phyloP scores from a whole-genome alignment of 352 stramenopile genomes.

The Globisporangium spiculum region DNA sequence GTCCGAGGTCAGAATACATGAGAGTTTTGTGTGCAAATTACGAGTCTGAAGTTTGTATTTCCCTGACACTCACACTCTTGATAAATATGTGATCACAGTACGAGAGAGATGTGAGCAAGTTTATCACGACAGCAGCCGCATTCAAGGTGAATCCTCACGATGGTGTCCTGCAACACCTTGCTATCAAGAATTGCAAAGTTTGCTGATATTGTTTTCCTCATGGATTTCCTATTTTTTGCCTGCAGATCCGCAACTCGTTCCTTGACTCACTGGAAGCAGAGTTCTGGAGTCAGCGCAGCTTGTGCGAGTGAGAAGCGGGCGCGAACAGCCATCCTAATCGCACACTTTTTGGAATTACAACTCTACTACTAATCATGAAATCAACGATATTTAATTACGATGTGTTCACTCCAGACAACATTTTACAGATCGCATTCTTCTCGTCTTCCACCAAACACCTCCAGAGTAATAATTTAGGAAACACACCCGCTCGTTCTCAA shows the following conservation, averaged over 20 bases:
- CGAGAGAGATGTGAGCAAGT: constrained; percentile 31
- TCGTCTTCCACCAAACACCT: neutral
- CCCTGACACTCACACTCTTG: neutral
- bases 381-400: neutral
- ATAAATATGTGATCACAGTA: constrained; percentile 16
- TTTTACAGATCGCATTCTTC: neutral
- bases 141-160: constrained; percentile 30
- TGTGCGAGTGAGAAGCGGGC: constrained; percentile 20
- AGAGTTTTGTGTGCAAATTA: neutral
- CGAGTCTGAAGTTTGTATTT: neutral
- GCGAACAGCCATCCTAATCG: neutral
- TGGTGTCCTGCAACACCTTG: neutral
- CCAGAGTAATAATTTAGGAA: neutral
- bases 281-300: constrained; percentile 45
- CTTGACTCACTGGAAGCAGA: constrained; percentile 36
- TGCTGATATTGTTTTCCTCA: neutral
- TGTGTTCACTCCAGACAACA: neutral
- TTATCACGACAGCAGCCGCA: constrained; percentile 29
- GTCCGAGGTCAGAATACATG: neutral
- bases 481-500: neutral
- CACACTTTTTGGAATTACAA: neutral
- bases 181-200: neutral
- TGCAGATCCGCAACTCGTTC: constrained; percentile 39
- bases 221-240: neutral
- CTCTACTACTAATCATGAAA: constrained; percentile 5